phyloP scores from a whole-genome alignment of 2,329 filamentous ascomycete genomes.

The Penicillium sp. region DNA sequence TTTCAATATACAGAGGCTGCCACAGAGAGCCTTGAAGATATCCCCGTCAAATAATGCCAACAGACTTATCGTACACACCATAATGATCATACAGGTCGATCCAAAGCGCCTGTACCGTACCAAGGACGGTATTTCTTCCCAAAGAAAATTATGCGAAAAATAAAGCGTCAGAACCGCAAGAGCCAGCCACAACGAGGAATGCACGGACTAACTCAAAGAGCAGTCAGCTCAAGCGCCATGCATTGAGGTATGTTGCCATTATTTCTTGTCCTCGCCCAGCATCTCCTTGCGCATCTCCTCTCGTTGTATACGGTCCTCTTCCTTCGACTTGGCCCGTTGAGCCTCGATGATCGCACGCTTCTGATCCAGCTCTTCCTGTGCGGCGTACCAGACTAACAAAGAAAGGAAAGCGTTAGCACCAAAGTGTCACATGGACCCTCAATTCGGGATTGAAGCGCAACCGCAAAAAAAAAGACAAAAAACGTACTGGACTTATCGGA shows the following conservation, averaged over 20 bases:
- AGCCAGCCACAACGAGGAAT: not conserved
- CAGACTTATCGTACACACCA: conserved; percentile 20
- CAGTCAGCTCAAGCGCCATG: not conserved
- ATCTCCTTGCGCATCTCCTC: conserved; percentile 44
- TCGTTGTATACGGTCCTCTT: conserved; percentile 34
- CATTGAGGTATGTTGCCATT: not conserved
- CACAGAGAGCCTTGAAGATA: not conserved
- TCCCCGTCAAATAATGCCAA: not conserved
- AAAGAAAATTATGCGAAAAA: not conserved
- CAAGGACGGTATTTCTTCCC: not conserved
- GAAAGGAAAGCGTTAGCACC: conserved; percentile 3
- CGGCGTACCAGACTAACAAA: conserved; percentile 42
- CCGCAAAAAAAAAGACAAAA: too few relatives aligned
- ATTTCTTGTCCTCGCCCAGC: conserved; percentile 24
- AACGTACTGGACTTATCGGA: conserved; percentile 81
- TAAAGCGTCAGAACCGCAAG: not conserved
- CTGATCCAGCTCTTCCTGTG: conserved; percentile 37
- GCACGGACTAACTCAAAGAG: not conserved
- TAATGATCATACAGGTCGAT: conserved; percentile 11
- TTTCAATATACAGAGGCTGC: conserved; percentile 4
- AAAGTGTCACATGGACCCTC: not conserved
- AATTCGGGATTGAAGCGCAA: not conserved
- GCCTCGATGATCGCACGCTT: conserved; percentile 27
- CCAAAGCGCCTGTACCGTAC: not conserved
- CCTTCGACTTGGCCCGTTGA: conserved; percentile 27